Evolutionary conservation across 2,329 filamentous ascomycete species (phyloP), one percentile per base, ranked within the genome.

Genomic region (Knufia fluminis): DNA sequence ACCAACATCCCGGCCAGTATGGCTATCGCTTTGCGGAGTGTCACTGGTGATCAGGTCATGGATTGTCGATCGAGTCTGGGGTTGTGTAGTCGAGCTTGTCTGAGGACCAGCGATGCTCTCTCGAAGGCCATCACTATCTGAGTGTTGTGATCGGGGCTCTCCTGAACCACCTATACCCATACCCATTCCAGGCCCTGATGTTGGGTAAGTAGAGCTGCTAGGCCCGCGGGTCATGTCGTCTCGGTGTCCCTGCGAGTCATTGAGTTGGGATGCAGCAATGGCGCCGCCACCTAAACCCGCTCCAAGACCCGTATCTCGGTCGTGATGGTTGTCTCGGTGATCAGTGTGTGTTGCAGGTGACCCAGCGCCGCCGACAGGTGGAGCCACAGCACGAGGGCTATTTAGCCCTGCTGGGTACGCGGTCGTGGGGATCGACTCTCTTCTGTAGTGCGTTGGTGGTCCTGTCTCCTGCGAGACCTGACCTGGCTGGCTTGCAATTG

Each of bases 361-460:
- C n/a, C 24, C 38, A 7, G 55, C 56, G 22, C 55, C 55, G 41
- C 57, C 57, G 22, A 57, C 46, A 12, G 56, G 56, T 24, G 56
- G n/a, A 43, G 50, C 52, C 20, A 59, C 52, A 19, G 56, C 48
- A 10, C 47, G 26, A 32, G 56, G 55, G 42, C 55, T 57, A 17
- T 47, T 43, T 16, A 46, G 17, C 10, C 55, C 55, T 28, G 51
- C 53, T 23, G 57, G 57, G 45, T 59, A 59, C 10, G 57, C 57
- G 12, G 54, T 59, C 9, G 57, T 59, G 4, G 57, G 57, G 42
- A 59, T 59, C 41, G 53, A 55, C 28, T 59, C 54, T 36, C 56
- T 53, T 14, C 52, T 41, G 31, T 54, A 46, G 31, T 57, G 53
- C 10, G 49, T 20, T 16, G 52, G 46, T n/a, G 53, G 52, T 40